These are phyloP conservation scores for Auxenochlorella pyrenoidosa DNA, from an alignment of 139 green algal genomes.

Conservation along the genomic window DNA sequence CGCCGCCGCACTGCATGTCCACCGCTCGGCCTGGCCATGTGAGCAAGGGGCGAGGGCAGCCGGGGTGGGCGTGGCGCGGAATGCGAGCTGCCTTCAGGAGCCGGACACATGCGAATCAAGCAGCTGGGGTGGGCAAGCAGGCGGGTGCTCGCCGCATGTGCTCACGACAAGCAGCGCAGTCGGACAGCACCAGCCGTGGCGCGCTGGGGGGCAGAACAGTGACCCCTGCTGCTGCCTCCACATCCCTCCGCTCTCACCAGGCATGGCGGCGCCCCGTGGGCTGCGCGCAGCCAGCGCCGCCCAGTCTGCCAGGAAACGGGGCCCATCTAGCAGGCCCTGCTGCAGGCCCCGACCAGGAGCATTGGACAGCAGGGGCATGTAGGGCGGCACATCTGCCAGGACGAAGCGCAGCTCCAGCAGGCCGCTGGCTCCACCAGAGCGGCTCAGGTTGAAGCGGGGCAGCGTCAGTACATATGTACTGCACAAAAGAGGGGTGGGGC, in stretches of 20 bases:
- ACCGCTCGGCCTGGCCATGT: not conserved
- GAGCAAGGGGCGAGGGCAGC: no score
- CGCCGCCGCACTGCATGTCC: not conserved
- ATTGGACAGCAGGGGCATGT: not conserved
- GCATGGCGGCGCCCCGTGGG: not conserved
- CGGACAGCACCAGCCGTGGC: no score
- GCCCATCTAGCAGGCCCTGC: not conserved
- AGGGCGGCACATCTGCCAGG: not conserved
- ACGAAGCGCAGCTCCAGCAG: not conserved
- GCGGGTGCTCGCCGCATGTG: no score
- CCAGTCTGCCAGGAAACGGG: not conserved
- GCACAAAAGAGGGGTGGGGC: no score
- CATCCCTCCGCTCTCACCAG: not conserved
- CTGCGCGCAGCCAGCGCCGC: not conserved
- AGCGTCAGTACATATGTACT: not conserved
- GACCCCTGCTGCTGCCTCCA: no score
- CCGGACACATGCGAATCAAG: no score
- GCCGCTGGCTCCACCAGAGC: no score
- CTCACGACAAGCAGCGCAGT: no score
- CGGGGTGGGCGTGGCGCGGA: no score
- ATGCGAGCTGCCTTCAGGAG: no score
- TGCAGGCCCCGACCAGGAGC: not conserved
- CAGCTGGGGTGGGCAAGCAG: no score
- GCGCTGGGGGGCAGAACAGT: no score
- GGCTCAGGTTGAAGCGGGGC: not conserved